phyloP scores from a whole-genome alignment of 495 filamentous ascomycete species.

The Lasiosphaeria ovina region DNA sequence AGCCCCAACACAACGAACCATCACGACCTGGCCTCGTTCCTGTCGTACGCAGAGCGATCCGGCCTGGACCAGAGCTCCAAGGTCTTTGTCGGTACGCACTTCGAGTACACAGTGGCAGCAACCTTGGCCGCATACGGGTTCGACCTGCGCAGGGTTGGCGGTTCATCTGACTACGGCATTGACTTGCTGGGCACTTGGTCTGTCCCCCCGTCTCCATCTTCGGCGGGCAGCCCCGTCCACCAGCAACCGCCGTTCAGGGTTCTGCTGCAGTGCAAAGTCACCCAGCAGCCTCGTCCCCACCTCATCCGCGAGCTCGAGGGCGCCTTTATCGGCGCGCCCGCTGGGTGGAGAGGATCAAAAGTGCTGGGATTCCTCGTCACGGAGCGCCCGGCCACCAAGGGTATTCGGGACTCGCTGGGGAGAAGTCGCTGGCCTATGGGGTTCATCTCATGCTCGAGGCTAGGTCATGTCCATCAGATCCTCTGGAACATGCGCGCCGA shows the following conservation, averaged over 20 bases:
- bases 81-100: constrained; percentile 63
- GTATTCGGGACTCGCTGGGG: constrained; percentile 63
- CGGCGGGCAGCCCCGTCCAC: not conserved
- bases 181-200: constrained; percentile 83
- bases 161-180: constrained; percentile 72
- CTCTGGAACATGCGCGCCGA: constrained; percentile 68
- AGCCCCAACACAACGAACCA: constrained; percentile 53
- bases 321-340: constrained; percentile 66
- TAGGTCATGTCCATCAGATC: constrained; percentile 58
- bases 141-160: constrained; percentile 68
- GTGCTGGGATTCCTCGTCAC: constrained; percentile 63
- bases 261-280: constrained; percentile 80
- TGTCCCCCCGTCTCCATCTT: constrained; percentile 42
- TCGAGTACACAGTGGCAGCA: constrained; percentile 69
- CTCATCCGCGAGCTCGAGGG: constrained; percentile 85
- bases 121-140: constrained; percentile 64
- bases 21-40: constrained; percentile 66
- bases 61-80: constrained; percentile 50
- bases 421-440: constrained; percentile 65
- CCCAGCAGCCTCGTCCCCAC: constrained; percentile 57
- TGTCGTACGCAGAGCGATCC: constrained; percentile 63
- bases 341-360: constrained; percentile 58
- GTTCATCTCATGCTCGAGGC: constrained; percentile 49
- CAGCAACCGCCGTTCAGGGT: constrained; percentile 54
- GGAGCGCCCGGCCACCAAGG: constrained; percentile 48